Conservation (phyloP, 805 yeast species). For the Saccharomycopsis oosterbeekiorum region DNA sequence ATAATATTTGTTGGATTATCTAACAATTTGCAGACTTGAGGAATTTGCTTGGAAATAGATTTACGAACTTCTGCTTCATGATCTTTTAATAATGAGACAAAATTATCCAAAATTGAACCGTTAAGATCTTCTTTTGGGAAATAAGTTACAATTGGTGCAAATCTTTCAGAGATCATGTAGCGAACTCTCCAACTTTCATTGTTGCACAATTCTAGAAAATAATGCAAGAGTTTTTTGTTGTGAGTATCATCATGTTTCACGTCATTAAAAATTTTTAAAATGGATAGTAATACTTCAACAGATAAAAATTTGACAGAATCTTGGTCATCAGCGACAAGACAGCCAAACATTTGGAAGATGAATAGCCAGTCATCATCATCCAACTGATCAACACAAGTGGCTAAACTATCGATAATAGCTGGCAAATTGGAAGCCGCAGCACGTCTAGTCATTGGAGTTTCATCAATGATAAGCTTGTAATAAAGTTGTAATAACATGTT, state of each 20-base stretch:
- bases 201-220: constrained; percentile 60
- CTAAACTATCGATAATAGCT: constrained; percentile 48
- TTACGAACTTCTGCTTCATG: constrained; percentile 95
- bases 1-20: constrained; percentile 37
- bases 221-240: constrained; percentile 50
- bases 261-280: constrained; percentile 56
- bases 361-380: constrained; percentile 63
- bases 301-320: constrained; percentile 90
- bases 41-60: constrained; percentile 86
- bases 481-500: constrained; percentile 57
- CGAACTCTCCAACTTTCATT: constrained; percentile 98
- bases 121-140: constrained; percentile 50
- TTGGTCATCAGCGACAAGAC: constrained; percentile 74
- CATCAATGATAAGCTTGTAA: constrained; percentile 70
- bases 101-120: constrained; percentile 39
- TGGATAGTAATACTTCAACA: constrained; percentile 79
- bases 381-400: constrained; percentile 31
- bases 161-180: constrained; percentile 95
- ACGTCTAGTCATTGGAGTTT: constrained; percentile 96
- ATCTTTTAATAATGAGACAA: constrained; percentile 74
- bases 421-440: constrained; percentile 88
- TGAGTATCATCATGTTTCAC: constrained; percentile 44
- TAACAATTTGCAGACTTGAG: constrained; percentile 55
- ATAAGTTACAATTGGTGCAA: constrained; percentile 59
- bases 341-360: constrained; percentile 72